phyloP scores from a whole-genome alignment of 2,329 filamentous ascomycete species.

The Biscogniauxia marginata region DNA sequence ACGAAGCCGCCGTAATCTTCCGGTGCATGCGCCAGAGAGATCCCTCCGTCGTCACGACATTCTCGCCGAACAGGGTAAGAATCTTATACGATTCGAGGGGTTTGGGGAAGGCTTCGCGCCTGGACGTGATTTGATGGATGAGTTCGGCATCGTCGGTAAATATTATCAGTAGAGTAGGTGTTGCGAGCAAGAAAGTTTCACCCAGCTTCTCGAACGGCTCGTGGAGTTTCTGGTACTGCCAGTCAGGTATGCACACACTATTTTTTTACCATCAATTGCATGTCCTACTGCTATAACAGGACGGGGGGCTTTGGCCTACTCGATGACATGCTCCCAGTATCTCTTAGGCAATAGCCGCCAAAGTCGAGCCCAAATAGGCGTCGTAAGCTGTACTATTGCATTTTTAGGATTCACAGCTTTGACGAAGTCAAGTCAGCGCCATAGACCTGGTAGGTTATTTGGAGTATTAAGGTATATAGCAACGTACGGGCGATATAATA shows the following conservation, averaged over 20 bases:
- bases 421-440: background rate
- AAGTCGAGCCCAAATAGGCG: conserved; percentile 53
- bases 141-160: conserved; percentile 63
- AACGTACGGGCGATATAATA: conserved; percentile 55
- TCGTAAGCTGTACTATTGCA: conserved; percentile 54
- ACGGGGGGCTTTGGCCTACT: conserved; percentile 43
- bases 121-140: conserved; percentile 62
- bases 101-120: conserved; percentile 72
- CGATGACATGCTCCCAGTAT: conserved; percentile 58
- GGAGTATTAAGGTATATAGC: conserved; percentile 2
- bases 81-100: conserved; percentile 58
- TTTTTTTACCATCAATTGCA: background rate
- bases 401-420: conserved; percentile 51
- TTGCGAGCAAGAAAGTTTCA: conserved; percentile 63
- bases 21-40: conserved; percentile 69
- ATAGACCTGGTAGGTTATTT: background rate
- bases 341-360: conserved; percentile 50
- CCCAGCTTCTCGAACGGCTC: conserved; percentile 57
- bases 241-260: conserved; percentile 53
- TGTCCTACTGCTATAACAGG: background rate
- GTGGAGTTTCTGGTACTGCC: conserved; percentile 53
- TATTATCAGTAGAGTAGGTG: conserved; percentile 52
- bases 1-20: conserved; percentile 67
- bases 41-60: conserved; percentile 70
- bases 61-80: conserved; percentile 67